Base-by-base conservation (phyloP, 1,284 basidiomycete genomes). In the Coriolopsis trogii region DNA sequence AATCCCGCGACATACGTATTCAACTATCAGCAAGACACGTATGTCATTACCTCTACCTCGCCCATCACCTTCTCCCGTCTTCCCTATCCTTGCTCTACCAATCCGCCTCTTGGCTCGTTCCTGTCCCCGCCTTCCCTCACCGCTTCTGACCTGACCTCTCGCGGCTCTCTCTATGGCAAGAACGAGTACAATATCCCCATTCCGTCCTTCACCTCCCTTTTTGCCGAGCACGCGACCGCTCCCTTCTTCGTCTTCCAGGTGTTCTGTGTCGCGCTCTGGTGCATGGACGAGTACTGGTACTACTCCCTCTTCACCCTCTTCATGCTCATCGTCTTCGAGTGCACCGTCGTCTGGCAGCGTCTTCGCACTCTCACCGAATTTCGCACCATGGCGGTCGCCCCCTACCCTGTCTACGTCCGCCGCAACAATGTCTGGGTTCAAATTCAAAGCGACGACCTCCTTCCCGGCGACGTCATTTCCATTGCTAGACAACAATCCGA, bases 161-260 rank as follows among this genome's bases (percentile, higher is more conserved):
- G 89, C 16, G 69, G 76, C 36, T 73, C 75, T 6, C 75, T 93
- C 26, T 98, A 93, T 66, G 94, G 94, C 55, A 85, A 86, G 64
- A 98, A 98, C 73, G 89, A 93, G 66, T 98, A 97, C 71, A 85
- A 96, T 67, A 95, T 98, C 58, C 95, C 95, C 2, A 91, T 98
- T 42, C 95, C 95, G 5, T 90, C 90, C 2, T 98, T 98, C 66
- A 77, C 81, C 6, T 88, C 92, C 62, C 82, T 98, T 29, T 96
- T 98, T 61, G 80, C 76, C 29, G 95, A 98, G 74, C 95, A 97
- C 66, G 92, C 94, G 3, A 94, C 93, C 26, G 90, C 89, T 2
- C 94, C 95, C 0, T 97, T 97, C 79, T 97, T 97, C 70, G 93
- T 96, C 25, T 96, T 97, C 72, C 93, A 98, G 73, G 76, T 98